Evolutionary conservation across 176 grass and related monocot species (phyloP).

Genomic region (Canna indica): DNA sequence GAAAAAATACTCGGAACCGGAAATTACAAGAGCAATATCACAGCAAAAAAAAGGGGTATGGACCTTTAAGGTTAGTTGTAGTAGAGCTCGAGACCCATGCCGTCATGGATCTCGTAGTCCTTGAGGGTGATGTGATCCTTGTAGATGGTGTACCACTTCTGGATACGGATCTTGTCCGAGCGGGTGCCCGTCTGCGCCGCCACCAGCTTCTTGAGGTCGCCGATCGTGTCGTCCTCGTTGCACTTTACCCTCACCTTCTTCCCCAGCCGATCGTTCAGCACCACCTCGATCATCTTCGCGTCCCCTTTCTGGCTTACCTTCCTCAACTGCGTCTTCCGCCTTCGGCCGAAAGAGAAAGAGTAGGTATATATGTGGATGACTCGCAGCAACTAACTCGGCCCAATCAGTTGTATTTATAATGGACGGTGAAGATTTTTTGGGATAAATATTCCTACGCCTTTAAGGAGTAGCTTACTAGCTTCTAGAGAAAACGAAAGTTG

Average conservation of each 20-base stretch:
- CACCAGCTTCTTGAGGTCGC: slow-evolving; percentile 99
- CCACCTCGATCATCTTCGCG: slow-evolving; percentile 90
- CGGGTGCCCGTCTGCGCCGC: slow-evolving; percentile 92
- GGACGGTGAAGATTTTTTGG: no score
- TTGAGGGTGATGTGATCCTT: slow-evolving; percentile 98
- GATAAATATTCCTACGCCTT: no score
- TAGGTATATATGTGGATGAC: no score
- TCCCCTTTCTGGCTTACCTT: background rate
- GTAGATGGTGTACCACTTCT: slow-evolving; percentile 99
- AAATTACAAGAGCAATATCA: background rate
- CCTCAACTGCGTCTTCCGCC: background rate
- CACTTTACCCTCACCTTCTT: slow-evolving; percentile 99
- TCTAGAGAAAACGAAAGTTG: no score
- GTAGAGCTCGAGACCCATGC: slow-evolving; percentile 99
- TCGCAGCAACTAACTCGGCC: no score
- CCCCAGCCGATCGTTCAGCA: slow-evolving; percentile 89
- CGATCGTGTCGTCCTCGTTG: slow-evolving; percentile 99
- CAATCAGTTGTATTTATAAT: no score
- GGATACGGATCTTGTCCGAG: slow-evolving; percentile 92
- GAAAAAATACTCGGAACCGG: background rate
- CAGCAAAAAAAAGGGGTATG: background rate
- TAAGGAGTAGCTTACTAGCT: no score
- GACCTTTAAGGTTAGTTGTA: slow-evolving; percentile 50
- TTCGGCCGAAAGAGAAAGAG: background rate
- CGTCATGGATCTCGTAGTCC: slow-evolving; percentile 98